These are phyloP conservation scores for Auricularia sp. DNA, from an alignment of 768 basidiomycete genomes.

Conservation along the genomic window DNA sequence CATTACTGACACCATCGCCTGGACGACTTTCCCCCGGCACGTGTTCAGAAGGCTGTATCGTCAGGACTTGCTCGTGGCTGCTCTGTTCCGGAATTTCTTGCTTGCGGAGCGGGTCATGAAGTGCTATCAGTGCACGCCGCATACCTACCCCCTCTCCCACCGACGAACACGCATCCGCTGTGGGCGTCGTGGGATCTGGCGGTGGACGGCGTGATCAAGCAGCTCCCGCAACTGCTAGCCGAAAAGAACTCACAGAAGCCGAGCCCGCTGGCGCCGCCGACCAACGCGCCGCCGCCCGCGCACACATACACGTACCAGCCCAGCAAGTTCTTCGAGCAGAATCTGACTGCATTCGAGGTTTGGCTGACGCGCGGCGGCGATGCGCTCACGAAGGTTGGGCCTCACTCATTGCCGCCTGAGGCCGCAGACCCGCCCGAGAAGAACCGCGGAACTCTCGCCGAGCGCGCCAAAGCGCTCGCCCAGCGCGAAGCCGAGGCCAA, in stretches of 20 bases:
- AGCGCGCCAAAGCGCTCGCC: not conserved
- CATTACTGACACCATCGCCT: constrained; percentile 97
- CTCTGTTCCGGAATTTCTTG: constrained; percentile 93
- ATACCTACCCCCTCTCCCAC: constrained; percentile 85
- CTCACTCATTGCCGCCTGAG: constrained; percentile 51
- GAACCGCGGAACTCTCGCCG: not conserved
- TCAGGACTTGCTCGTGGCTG: constrained; percentile 91
- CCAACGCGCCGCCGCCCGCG: constrained; percentile 5
- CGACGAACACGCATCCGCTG: constrained; percentile 92
- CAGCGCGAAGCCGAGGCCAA: not conserved
- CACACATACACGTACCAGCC: constrained; percentile 44
- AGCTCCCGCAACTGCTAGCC: constrained; percentile 72
- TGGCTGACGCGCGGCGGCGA: constrained; percentile 95
- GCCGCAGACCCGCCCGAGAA: constrained; percentile 2
- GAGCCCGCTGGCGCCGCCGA: not conserved
- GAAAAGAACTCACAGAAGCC: constrained; percentile 1
- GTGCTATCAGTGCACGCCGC: constrained; percentile 92
- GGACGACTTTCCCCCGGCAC: constrained; percentile 92
- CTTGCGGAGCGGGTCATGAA: constrained; percentile 97
- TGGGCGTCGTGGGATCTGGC: constrained; percentile 99
- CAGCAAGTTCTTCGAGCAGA: constrained; percentile 90
- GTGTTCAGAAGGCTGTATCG: constrained; percentile 90
- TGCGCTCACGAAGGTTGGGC: constrained; percentile 67
- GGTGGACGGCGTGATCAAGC: constrained; percentile 85
- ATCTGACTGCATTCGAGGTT: constrained; percentile 93